phyloP scores from a whole-genome alignment of 352 stramenopile species.

The Thalassiosira allenii region DNA sequence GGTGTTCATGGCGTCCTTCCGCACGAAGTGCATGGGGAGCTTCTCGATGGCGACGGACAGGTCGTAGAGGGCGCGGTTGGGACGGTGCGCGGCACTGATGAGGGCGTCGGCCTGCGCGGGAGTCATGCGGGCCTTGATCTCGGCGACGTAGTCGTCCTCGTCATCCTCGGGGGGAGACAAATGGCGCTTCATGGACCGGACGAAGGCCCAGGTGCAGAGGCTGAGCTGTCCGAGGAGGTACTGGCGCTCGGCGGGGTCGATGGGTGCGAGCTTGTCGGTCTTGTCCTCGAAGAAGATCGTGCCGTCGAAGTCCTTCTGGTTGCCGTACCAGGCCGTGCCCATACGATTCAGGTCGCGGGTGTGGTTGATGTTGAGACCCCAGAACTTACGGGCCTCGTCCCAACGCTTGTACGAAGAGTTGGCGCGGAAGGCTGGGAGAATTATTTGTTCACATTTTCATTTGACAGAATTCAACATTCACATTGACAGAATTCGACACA shows the following conservation, averaged over 20 bases:
- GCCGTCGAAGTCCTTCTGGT: conserved; percentile 6
- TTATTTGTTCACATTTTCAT: not conserved
- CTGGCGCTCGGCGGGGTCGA: conserved; percentile 15
- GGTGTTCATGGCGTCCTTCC: conserved; percentile 33
- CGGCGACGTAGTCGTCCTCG: conserved; percentile 23
- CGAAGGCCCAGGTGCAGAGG: conserved; percentile 29
- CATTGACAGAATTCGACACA: not conserved
- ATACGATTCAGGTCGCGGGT: conserved; percentile 49
- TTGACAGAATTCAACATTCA: not conserved
- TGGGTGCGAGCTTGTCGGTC: not conserved
- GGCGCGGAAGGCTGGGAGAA: conserved; percentile 46
- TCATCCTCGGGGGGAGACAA: conserved; percentile 50
- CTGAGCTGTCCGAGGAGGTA: conserved; percentile 23
- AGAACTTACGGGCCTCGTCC: conserved; percentile 72
- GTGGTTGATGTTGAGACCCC: conserved; percentile 81
- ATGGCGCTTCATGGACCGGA: conserved; percentile 43
- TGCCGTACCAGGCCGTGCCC: conserved; percentile 25
- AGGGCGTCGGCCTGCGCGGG: conserved; percentile 21
- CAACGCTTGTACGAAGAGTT: conserved; percentile 58
- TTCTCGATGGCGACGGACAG: conserved; percentile 33
- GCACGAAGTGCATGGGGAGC: conserved; percentile 36
- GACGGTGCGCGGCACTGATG: conserved; percentile 42
- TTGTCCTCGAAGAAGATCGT: conserved; percentile 14
- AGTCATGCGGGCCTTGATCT: conserved; percentile 16
- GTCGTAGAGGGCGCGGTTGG: conserved; percentile 58